Base-by-base conservation (phyloP, 139 green algal species). In the Desmodesmus armatus region DNA sequence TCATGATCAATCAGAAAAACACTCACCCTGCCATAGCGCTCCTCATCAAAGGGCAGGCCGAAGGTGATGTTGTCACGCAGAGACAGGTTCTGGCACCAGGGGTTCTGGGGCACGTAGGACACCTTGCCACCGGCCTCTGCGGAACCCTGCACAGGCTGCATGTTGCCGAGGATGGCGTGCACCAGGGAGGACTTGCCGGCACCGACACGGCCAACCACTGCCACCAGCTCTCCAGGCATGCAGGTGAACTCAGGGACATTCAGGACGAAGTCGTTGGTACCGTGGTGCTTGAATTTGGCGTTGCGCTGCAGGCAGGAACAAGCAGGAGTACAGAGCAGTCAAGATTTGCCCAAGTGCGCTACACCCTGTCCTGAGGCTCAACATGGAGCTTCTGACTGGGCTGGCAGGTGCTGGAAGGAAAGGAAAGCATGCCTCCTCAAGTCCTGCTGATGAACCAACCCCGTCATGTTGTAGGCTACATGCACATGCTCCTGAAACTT, bases 31-130 rank as follows among this genome's bases (percentile, higher is more conserved):
- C 27, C 25, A 55, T 94, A 94, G 47, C 75, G 84, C 31, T 82
- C 79, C 85, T 92, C 85, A n/a, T 94, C 87, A 40, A 88, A 89
- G 4, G 82, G 74, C 44, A 81, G 44, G 60, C 93, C 93, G 29
- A 96, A 94, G 27, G 88, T 39, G 76, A 96, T 94, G 89, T 94
- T 95, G 60, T 94, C 88, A 43, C 88, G 88, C 37, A 96, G 83
- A 25, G 85, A 91, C n/a, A 92, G 90, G 89, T 96, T 96, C 85
- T 94, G 89, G 66, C 95, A 92, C 93, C 93, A 96, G n/a, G 92
- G 82, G 44, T 92, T 92, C 85, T 94, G 88, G 11, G 89, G 86
- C 62, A 90, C 88, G 55, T 91, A 93, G 19, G 84, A 80, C 47
- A 86, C 78, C 7, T 23, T 63, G 78, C 89, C 89, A 25, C 82